phyloP scores from a whole-genome alignment of 2,329 filamentous ascomycete genomes.

The Phialophora expanda region DNA sequence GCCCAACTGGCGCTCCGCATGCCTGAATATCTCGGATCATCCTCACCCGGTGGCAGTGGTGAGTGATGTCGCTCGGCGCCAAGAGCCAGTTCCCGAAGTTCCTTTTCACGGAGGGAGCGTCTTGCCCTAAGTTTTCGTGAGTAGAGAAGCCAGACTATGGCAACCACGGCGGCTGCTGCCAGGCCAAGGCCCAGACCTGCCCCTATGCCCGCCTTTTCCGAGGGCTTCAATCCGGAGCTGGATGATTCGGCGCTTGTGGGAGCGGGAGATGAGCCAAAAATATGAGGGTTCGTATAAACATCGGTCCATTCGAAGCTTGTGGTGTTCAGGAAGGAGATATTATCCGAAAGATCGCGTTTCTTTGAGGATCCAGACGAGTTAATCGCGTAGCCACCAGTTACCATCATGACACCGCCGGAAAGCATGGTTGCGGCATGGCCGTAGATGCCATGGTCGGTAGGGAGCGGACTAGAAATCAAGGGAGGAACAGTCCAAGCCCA shows the following conservation, averaged over 20 bases:
- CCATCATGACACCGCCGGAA: slow-evolving; percentile 65
- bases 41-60: slow-evolving; percentile 40
- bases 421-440: slow-evolving; percentile 68
- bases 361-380: slow-evolving; percentile 45
- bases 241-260: slow-evolving; percentile 37
- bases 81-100: slow-evolving; percentile 59
- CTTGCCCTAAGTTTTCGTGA: slow-evolving; percentile 54
- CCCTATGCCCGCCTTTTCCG: slow-evolving; percentile 64
- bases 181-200: slow-evolving; percentile 70
- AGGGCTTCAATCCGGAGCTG: slow-evolving; percentile 37
- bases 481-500: slow-evolving; percentile 54
- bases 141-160: slow-evolving; percentile 58
- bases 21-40: slow-evolving; percentile 19
- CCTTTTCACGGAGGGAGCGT: slow-evolving; percentile 56
- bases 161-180: slow-evolving; percentile 55
- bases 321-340: slow-evolving; percentile 63
- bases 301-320: slow-evolving; percentile 65
- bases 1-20: slow-evolving; percentile 37
- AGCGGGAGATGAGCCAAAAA: slow-evolving; percentile 38
- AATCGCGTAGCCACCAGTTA: slow-evolving; percentile 64
- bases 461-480: slow-evolving; percentile 48
- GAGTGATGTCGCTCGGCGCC: slow-evolving; percentile 56
- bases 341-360: slow-evolving; percentile 47
- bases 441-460: slow-evolving; percentile 58
- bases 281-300: slow-evolving; percentile 59